These are phyloP conservation scores for Apostasia ramifera DNA, from an alignment of 106 monocot genomes.

Conservation along the genomic window DNA sequence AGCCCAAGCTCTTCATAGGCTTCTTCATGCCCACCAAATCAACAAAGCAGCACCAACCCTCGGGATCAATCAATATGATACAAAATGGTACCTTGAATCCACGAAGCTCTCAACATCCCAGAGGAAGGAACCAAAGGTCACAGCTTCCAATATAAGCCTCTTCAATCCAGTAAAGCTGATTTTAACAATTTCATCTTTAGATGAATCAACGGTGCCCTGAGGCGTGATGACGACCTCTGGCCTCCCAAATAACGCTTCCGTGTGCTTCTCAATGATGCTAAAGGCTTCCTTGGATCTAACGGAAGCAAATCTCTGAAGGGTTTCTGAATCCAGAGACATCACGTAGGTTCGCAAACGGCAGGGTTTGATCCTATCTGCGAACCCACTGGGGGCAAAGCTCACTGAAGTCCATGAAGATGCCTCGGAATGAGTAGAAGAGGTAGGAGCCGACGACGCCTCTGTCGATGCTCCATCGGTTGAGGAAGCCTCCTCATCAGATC, in stretches of 20 bases:
- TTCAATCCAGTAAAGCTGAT: constrained; percentile 66
- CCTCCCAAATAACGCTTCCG: constrained; percentile 75
- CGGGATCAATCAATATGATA: constrained; percentile 22
- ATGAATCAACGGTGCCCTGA: constrained; percentile 48
- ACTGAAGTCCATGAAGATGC: constrained; percentile 17
- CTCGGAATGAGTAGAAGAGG: constrained; percentile 29
- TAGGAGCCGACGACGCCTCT: constrained; percentile 8
- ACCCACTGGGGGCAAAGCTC: background rate
- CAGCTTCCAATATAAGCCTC: constrained; percentile 78
- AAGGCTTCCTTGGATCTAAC: constrained; percentile 82
- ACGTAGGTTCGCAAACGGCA: constrained; percentile 48
- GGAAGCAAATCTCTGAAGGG: constrained; percentile 54
- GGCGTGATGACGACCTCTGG: constrained; percentile 56
- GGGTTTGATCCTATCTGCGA: constrained; percentile 16
- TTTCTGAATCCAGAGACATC: constrained; percentile 77
- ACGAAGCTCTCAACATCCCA: constrained; percentile 94
- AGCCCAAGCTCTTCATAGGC: too few species aligned
- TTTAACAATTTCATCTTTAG: constrained; percentile 66
- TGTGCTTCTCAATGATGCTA: constrained; percentile 74
- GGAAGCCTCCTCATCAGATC: constrained; percentile 20
- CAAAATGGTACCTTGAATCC: constrained; percentile 82
- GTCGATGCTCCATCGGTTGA: constrained; percentile 3
- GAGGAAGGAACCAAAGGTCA: constrained; percentile 86
- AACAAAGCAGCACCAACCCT: too few species aligned
- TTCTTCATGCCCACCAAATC: too few species aligned